Percentiles rank a stretch among this genome's conserved stretches.
Conservation (phyloP, 257 asterid genomes). For the Solanum verrucosum region DNA sequence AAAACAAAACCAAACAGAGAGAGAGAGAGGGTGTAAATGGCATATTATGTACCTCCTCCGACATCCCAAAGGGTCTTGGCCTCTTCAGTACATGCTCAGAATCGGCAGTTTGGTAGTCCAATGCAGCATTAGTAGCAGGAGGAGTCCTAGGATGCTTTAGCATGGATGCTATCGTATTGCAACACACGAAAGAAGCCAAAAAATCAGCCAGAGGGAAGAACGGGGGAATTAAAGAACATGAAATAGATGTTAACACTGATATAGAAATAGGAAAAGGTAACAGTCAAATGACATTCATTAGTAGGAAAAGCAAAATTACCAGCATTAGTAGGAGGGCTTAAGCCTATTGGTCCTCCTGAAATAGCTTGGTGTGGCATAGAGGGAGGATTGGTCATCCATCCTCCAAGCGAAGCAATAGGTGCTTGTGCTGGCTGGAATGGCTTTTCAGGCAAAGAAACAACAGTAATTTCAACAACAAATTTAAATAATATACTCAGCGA, state of each 20-base stretch:
- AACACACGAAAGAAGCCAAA: conserved; percentile 1
- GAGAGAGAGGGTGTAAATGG: not conserved
- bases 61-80: conserved; percentile 32
- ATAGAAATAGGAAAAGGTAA: not conserved
- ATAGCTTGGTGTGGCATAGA: conserved; percentile 31
- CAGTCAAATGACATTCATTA: not conserved
- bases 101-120: conserved; percentile 47
- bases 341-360: conserved; percentile 34
- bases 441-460: not conserved
- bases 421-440: conserved; percentile 37
- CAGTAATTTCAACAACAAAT: not conserved
- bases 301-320: conserved; percentile 17
- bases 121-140: conserved; percentile 41
- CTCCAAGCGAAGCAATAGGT: conserved; percentile 32
- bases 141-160: conserved; percentile 50
- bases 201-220: conserved; percentile 7
- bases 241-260: not conserved
- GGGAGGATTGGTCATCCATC: conserved; percentile 43
- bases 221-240: not conserved
- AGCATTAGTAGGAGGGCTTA: conserved; percentile 33
- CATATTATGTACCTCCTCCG: conserved; percentile 32
- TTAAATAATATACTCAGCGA: not conserved
- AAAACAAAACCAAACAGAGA: not conserved
- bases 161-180: conserved; percentile 24
- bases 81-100: conserved; percentile 39